These are phyloP conservation scores for Coprinellus micaceus DNA, from an alignment of 768 basidiomycete species.

Conservation along the genomic window DNA sequence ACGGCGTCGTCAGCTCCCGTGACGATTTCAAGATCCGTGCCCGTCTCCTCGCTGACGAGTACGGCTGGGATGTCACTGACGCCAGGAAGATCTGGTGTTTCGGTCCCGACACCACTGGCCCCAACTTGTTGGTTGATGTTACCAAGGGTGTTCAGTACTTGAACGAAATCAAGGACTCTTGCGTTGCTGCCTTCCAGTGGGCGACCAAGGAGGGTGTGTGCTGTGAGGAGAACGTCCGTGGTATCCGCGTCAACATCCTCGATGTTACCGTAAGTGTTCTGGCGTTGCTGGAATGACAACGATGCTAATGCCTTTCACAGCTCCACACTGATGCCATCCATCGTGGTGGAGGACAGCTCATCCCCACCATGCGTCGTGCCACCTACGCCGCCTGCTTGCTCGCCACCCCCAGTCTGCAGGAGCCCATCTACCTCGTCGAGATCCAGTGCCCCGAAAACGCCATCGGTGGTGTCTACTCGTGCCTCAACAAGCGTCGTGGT, in stretches of 20 bases:
- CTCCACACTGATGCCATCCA: conserved; percentile 99
- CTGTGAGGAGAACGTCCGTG: conserved; percentile 98
- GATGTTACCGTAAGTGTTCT: conserved; percentile 78
- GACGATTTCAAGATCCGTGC: conserved; percentile 98
- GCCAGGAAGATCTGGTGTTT: conserved; percentile 99
- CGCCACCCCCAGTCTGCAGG: conserved; percentile 87
- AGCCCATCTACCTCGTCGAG: conserved; percentile 96
- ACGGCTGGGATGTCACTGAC: conserved; percentile 98
- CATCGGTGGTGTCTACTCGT: conserved; percentile 95
- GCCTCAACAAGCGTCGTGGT: conserved; percentile 94
- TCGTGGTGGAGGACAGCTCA: conserved; percentile 97
- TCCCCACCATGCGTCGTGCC: conserved; percentile 94
- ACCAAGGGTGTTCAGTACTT: conserved; percentile 99
- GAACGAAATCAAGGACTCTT: conserved; percentile 99
- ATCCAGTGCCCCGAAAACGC: conserved; percentile 97
- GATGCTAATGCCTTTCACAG: conserved; percentile 34
- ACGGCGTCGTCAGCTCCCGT: conserved; percentile 78
- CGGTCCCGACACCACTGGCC: conserved; percentile 96
- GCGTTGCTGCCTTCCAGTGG: conserved; percentile 99
- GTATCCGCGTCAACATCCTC: conserved; percentile 91
- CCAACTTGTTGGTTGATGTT: conserved; percentile 95
- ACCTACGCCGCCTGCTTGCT: conserved; percentile 95
- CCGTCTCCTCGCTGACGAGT: conserved; percentile 92
- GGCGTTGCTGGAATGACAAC: neutral
- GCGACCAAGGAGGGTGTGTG: conserved; percentile 97